These are phyloP conservation scores for Exophiala phaeomuriformis DNA, from an alignment of 2,329 filamentous ascomycete genomes.

Conservation along the genomic window DNA sequence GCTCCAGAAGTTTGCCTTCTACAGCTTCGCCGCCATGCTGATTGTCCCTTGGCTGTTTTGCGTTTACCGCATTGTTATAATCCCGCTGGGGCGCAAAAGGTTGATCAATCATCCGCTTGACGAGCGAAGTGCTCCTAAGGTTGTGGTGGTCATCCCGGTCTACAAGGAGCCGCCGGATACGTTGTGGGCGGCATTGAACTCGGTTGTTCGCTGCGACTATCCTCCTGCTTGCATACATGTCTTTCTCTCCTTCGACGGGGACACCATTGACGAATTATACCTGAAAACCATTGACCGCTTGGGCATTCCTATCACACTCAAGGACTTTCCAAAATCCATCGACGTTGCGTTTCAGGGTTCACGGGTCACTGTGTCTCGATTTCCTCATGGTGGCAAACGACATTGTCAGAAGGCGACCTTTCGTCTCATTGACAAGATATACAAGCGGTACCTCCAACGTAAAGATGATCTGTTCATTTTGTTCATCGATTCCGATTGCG, in stretches of 20 bases:
- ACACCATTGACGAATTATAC: constrained; percentile 80
- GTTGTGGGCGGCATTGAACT: constrained; percentile 78
- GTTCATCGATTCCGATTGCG: constrained; percentile 96
- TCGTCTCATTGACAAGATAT: constrained; percentile 87
- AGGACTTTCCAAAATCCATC: constrained; percentile 79
- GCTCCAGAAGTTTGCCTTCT: constrained; percentile 94
- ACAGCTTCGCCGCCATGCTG: constrained; percentile 77
- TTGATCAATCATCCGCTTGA: constrained; percentile 78
- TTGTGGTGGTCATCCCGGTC: constrained; percentile 93
- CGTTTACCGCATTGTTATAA: constrained; percentile 82
- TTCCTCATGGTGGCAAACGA: constrained; percentile 87
- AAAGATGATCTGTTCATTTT: constrained; percentile 92
- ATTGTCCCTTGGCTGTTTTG: constrained; percentile 89
- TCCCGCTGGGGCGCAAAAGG: constrained; percentile 73
- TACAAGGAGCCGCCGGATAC: constrained; percentile 86
- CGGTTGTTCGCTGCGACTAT: constrained; percentile 88
- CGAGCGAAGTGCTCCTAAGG: constrained; percentile 79
- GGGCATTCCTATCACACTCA: constrained; percentile 68
- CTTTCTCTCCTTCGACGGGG: constrained; percentile 91
- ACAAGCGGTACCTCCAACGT: constrained; percentile 72
- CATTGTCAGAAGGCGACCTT: constrained; percentile 92
- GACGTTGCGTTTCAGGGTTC: constrained; percentile 77
- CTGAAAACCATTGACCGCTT: constrained; percentile 77
- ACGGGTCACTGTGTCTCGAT: constrained; percentile 82
- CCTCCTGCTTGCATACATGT: constrained; percentile 87